These are phyloP conservation scores for Naganishia sp. DNA, from an alignment of 1,284 basidiomycete species.

Conservation along the genomic window DNA sequence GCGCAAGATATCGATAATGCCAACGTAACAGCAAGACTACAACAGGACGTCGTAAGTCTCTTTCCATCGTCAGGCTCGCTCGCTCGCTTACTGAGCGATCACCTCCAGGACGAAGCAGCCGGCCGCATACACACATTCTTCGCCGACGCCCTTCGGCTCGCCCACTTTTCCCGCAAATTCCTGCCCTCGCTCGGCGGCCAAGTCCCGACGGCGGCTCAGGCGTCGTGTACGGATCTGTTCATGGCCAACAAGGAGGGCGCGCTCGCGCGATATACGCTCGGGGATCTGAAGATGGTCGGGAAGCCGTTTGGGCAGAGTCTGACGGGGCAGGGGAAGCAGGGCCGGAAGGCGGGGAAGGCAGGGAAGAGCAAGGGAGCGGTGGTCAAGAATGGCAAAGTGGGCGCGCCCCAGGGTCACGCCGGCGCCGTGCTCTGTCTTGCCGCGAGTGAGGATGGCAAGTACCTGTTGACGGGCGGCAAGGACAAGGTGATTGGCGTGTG, in stretches of 20 bases:
- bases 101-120: slow-evolving; percentile 49
- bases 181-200: slow-evolving; percentile 35
- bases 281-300: slow-evolving; percentile 58
- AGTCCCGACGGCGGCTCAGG: slow-evolving; percentile 41
- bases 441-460: slow-evolving; percentile 78
- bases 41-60: slow-evolving; percentile 72
- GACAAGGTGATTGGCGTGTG: slow-evolving; percentile 81
- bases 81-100: background rate
- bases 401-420: slow-evolving; percentile 68
- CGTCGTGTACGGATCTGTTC: slow-evolving; percentile 61
- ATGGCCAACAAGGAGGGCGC: slow-evolving; percentile 82
- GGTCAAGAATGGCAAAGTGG: slow-evolving; percentile 37
- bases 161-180: slow-evolving; percentile 36
- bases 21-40: slow-evolving; percentile 82
- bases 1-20: slow-evolving; percentile 92
- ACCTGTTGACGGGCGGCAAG: slow-evolving; percentile 81
- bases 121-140: slow-evolving; percentile 50
- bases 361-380: slow-evolving; percentile 49
- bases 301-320: slow-evolving; percentile 63
- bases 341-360: slow-evolving; percentile 50
- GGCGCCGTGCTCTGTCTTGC: slow-evolving; percentile 83
- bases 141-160: slow-evolving; percentile 17
- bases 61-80: background rate
- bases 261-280: slow-evolving; percentile 77
- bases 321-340: slow-evolving; percentile 5